Conservation (phyloP, 139 green algal species). For the Bryopsis sp. region DNA sequence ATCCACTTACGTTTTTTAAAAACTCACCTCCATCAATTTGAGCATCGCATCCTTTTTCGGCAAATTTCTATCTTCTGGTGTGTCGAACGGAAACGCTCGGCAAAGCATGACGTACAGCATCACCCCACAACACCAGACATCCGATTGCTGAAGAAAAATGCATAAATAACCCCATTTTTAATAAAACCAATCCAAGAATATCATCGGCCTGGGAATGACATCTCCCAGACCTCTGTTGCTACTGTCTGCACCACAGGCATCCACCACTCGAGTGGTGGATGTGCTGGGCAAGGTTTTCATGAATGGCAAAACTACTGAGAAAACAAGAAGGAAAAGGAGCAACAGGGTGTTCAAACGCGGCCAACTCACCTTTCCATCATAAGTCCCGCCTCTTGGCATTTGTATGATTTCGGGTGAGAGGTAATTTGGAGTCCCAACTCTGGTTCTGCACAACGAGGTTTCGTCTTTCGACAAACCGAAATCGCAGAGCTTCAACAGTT, state of each 20-base stretch:
- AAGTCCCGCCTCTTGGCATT: background rate
- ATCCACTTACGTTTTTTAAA: background rate
- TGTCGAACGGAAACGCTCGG: slow-evolving; percentile 91
- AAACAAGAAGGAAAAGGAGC: background rate
- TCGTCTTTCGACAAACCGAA: background rate
- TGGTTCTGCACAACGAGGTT: background rate
- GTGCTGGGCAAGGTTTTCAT: background rate
- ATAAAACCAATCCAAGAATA: background rate
- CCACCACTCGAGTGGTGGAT: background rate
- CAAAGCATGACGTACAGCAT: slow-evolving; percentile 97
- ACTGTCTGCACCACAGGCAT: background rate
- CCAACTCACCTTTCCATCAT: background rate
- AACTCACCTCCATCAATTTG: background rate
- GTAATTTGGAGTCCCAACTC: background rate
- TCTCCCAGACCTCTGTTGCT: background rate
- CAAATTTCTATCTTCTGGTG: background rate
- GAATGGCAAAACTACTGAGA: no score
- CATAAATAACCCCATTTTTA: background rate
- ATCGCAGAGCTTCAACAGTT: no score
- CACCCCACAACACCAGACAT: slow-evolving; percentile 75
- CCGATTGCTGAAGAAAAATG: slow-evolving; percentile 27
- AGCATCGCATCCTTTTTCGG: background rate
- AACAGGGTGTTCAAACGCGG: background rate
- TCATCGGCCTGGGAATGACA: background rate
- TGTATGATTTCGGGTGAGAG: background rate